Percentiles rank a stretch among this genome's conserved stretches.
Evolutionary conservation across 306 rosid species (phyloP).

Genomic region (Sicyos baderoa): DNA sequence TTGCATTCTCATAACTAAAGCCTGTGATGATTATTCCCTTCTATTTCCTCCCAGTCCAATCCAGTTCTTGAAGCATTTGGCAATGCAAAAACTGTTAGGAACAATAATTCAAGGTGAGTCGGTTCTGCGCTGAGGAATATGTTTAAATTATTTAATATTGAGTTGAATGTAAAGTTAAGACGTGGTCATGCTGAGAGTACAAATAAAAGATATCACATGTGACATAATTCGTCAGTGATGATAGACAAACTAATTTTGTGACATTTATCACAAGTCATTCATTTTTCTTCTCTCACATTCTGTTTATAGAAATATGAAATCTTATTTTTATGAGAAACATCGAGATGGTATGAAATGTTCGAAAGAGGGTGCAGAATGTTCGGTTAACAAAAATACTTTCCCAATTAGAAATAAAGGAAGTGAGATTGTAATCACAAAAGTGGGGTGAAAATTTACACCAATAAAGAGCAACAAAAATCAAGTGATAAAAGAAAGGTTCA

Average conservation of each 20-base stretch:
- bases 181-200: not conserved
- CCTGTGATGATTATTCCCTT: constrained; percentile 8
- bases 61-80: constrained; percentile 99
- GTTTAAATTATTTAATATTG: not conserved
- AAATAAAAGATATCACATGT: not conserved
- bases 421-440: too few relatives aligned
- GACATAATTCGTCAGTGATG: not conserved
- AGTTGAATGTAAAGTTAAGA: constrained; percentile 2
- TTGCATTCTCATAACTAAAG: not conserved
- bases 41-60: constrained; percentile 62
- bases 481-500: too few relatives aligned
- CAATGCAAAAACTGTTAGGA: constrained; percentile 96
- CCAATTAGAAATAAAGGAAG: too few relatives aligned
- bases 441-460: too few relatives aligned
- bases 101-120: constrained; percentile 96
- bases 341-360: too few relatives aligned
- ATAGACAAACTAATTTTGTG: not conserved
- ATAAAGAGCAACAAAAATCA: too few relatives aligned
- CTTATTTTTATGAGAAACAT: too few relatives aligned
- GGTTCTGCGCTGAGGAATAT: constrained; percentile 17
- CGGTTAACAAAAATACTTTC: too few relatives aligned
- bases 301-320: not conserved
- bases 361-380: too few relatives aligned
- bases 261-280: not conserved
- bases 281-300: constrained; percentile 7